phyloP scores from a whole-genome alignment of 495 filamentous ascomycete genomes.

The Gamarada debralockiae region DNA sequence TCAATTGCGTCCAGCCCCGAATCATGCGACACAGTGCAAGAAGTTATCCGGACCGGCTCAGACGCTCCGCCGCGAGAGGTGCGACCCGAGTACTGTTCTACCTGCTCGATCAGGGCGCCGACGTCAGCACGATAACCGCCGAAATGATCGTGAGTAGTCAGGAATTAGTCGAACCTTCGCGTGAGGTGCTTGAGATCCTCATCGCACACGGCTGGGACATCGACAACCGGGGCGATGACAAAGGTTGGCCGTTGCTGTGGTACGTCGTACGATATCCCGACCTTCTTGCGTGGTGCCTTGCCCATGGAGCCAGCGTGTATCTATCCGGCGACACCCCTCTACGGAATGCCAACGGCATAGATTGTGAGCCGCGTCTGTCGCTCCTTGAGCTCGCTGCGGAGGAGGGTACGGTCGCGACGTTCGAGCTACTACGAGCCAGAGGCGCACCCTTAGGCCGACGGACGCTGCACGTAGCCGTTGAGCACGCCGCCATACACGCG shows the following conservation, averaged over 20 bases:
- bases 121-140: not conserved
- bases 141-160: not conserved
- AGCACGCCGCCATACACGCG: not conserved
- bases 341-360: not conserved
- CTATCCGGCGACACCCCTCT: not conserved
- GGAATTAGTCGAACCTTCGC: not conserved
- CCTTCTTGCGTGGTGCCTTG: constrained; percentile 12
- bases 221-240: not conserved
- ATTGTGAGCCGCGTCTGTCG: not conserved
- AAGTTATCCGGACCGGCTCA: constrained; percentile 2
- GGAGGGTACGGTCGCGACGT: constrained; percentile 7
- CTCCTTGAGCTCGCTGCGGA: constrained; percentile 4
- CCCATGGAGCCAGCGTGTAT: constrained; percentile 5
- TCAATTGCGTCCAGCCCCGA: constrained; percentile 4
- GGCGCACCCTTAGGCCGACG: constrained; percentile 9
- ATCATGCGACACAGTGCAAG: not conserved
- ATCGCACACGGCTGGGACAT: constrained; percentile 16
- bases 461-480: constrained; percentile 7
- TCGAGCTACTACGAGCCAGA: constrained; percentile 14
- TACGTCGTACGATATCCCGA: constrained; percentile 5
- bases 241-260: constrained; percentile 8
- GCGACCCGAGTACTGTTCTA: constrained; percentile 6
- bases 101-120: constrained; percentile 5
- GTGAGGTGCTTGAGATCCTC: constrained; percentile 8
- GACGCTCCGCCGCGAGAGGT: not conserved